Evolutionary conservation across 1,139 yeast genomes (phyloP).

Genomic region (Schwanniomyces etchellsii): DNA sequence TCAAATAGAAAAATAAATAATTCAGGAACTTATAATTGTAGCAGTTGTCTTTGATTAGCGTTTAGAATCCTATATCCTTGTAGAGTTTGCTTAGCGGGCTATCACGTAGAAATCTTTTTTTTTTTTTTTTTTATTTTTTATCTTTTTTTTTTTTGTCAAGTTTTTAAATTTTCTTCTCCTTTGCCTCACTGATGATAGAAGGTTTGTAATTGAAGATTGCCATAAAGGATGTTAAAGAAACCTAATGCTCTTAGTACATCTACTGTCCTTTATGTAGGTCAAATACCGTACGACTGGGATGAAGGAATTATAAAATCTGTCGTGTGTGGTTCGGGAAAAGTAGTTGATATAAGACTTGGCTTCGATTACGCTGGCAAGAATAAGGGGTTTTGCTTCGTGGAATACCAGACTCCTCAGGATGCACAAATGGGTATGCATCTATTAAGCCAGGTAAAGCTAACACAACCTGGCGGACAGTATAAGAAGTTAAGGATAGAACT

Average conservation of each 20-base stretch:
- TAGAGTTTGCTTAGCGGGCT: no score
- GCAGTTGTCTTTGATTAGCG: no score
- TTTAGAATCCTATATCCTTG: no score
- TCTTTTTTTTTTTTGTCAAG: no score
- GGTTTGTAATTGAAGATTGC: no score
- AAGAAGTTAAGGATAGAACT: conserved; percentile 50
- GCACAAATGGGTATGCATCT: conserved; percentile 44
- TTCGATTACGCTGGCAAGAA: conserved; percentile 59
- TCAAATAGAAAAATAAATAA: no score
- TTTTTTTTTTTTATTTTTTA: no score
- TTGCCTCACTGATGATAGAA: no score
- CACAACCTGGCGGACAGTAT: conserved; percentile 24
- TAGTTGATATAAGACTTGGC: conserved; percentile 59
- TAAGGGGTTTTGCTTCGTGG: conserved; percentile 62
- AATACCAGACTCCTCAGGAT: conserved; percentile 46
- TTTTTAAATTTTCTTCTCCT: no score
- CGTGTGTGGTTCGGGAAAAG: conserved; percentile 59
- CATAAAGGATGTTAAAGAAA: conserved; percentile 6
- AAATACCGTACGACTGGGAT: conserved; percentile 62
- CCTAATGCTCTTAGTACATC: conserved; percentile 11
- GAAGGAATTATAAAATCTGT: conserved; percentile 50
- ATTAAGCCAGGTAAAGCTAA: conserved; percentile 39
- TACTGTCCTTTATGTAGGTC: conserved; percentile 52
- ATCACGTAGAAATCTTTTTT: no score
- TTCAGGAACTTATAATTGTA: no score